These are phyloP conservation scores for Trichophyton mentagrophytes DNA, from an alignment of 2,329 filamentous ascomycete genomes.

Conservation along the genomic window DNA sequence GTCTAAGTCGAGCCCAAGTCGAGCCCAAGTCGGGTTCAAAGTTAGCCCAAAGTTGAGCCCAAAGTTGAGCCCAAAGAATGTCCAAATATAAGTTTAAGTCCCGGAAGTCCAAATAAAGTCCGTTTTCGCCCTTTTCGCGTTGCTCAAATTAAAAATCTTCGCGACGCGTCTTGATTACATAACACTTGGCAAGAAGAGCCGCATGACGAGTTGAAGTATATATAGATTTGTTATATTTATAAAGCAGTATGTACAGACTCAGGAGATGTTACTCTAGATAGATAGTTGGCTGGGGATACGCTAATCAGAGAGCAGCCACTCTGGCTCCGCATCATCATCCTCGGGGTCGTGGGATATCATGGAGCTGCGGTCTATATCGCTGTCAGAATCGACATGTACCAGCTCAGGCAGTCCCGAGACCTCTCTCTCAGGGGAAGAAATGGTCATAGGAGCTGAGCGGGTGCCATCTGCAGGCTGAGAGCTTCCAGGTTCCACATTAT, in stretches of 20 bases:
- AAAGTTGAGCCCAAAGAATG: background rate
- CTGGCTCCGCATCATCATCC: conserved; percentile 52
- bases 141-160: background rate
- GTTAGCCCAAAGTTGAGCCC: background rate
- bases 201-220: background rate
- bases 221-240: background rate
- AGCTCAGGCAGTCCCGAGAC: conserved; percentile 10
- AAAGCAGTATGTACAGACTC: background rate
- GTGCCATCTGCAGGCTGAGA: background rate
- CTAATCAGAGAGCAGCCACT: conserved; percentile 42
- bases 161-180: background rate
- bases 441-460: background rate
- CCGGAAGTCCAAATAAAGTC: background rate
- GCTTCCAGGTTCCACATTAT: background rate
- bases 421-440: conserved; percentile 9
- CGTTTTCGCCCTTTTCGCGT: background rate
- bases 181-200: background rate
- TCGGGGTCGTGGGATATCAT: conserved; percentile 50
- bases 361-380: conserved; percentile 32
- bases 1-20: background rate
- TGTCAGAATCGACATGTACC: conserved; percentile 19
- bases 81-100: background rate
- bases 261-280: background rate
- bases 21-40: background rate
- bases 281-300: too few relatives aligned